Conservation (phyloP, 768 basidiomycete species). For the Tylopilus rubrobrunneus region DNA sequence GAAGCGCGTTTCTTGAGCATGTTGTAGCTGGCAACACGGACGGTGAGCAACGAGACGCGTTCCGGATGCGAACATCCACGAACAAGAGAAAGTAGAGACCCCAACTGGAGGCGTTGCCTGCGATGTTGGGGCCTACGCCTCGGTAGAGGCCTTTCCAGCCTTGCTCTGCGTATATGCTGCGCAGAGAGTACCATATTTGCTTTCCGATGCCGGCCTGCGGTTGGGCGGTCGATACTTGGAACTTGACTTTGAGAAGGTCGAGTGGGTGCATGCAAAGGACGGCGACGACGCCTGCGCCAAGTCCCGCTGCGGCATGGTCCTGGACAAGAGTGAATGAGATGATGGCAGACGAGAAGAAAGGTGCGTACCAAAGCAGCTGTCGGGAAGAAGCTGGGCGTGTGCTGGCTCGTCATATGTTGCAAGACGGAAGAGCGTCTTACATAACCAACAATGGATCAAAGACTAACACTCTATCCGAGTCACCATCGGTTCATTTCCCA, state of each 20-base stretch:
- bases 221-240: constrained; percentile 78
- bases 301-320: constrained; percentile 95
- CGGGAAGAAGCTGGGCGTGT: constrained; percentile 41
- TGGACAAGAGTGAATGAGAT: constrained; percentile 28
- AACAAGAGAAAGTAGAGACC: constrained; percentile 98
- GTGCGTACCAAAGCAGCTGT: constrained; percentile 32
- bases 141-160: constrained; percentile 89
- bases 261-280: constrained; percentile 97
- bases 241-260: constrained; percentile 91
- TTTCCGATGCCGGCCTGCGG: constrained; percentile 59
- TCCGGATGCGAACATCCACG: constrained; percentile 10
- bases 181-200: constrained; percentile 73
- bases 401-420: constrained; percentile 24
- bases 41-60: constrained; percentile 4
- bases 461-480: too few species aligned
- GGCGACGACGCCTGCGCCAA: constrained; percentile 88
- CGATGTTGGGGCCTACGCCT: constrained; percentile 85
- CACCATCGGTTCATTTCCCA: too few species aligned
- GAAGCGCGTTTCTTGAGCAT: constrained; percentile 83
- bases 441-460: constrained; percentile 6
- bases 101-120: constrained; percentile 96
- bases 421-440: constrained; percentile 7
- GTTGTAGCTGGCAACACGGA: constrained; percentile 63
- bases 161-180: constrained; percentile 65
- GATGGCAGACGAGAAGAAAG: not conserved